Evolutionary conservation across 805 yeast genomes (phyloP), one percentile per base, ranked within the genome.

Genomic region (Suhomyces canberraensis): DNA sequence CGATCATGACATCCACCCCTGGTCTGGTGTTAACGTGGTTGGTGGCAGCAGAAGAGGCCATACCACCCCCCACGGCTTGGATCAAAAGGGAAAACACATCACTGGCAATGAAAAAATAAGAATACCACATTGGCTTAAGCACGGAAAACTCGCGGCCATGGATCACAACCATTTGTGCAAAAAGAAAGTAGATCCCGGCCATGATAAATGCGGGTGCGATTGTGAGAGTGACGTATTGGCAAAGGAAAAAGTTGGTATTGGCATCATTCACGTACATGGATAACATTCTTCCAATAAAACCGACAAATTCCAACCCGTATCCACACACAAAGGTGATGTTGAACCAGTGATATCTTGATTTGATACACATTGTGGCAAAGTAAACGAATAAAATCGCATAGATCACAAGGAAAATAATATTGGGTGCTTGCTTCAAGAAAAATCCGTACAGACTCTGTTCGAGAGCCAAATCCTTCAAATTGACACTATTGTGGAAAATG

Each of bases 401-500:
- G 7, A 46, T 19, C 4, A 42, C 41, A 16, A 46, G 34, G 33
- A 34, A 52, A 15, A 51, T 29, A 31, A 37, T 16, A 32, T 52
- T 52, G 11, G 44, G 46, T 8, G 42, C 45, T 8, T 36, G 28
- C 29, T 39, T 44, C 31, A 38, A 25, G 16, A 44, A 18, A 32
- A 44, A 49, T 2, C 40, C 41, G 43, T 60, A 66, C 14, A 54
- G 31, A 40, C 58, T 62, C 33, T 53, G 45, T 8, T 63, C 66
- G 38, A 40, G 28, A 4, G 49, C 58, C 37, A 64, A 50, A 9
- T 34, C 56, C 29, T 56, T 37, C 43, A 64, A 56, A 36, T 63
- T 61, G 29, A 62, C 45, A 5, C 66, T 52, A 16, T 60, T 55
- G 22, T 58, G 44, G 40, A 55, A 57, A 17, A 64, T 57, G 11